Evolutionary conservation across 2,329 filamentous ascomycete species (phyloP).

Genomic region (Colletotrichum cuscutae): DNA sequence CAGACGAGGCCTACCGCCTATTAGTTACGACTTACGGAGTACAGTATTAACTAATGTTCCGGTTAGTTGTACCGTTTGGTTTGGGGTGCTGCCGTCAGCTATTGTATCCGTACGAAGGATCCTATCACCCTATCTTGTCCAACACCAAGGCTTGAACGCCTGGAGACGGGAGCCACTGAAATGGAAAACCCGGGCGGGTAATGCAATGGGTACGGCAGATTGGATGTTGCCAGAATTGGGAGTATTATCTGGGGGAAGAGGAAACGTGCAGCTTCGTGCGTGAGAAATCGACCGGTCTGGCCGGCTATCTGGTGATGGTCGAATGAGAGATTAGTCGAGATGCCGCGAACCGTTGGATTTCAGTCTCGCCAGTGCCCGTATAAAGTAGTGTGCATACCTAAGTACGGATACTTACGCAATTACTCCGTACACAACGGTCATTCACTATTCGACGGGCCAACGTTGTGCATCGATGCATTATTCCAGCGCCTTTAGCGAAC

Average conservation of each 20-base stretch:
- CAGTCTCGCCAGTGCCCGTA: neutral
- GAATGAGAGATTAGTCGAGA: neutral
- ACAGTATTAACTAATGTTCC: neutral
- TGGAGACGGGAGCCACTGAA: neutral
- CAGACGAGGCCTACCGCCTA: neutral
- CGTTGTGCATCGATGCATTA: neutral
- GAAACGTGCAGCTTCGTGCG: neutral
- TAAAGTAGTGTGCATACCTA: neutral
- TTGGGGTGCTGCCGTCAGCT: constrained; percentile 11
- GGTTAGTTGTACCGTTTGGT: neutral
- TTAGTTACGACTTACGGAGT: neutral
- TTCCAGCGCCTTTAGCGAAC: neutral
- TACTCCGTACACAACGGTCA: neutral
- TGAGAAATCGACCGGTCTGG: neutral
- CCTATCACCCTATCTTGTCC: neutral
- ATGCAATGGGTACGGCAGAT: constrained; percentile 18
- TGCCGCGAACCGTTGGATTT: neutral
- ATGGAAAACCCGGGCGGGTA: neutral
- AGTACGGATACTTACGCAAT: neutral
- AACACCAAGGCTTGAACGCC: neutral
- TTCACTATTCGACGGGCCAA: neutral
- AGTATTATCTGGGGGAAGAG: neutral
- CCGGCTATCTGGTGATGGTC: constrained; percentile 5
- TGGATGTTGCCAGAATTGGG: neutral
- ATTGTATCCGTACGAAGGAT: neutral